phyloP scores from a whole-genome alignment of 345 rosid genomes.

The Toxicodendron radicans region DNA sequence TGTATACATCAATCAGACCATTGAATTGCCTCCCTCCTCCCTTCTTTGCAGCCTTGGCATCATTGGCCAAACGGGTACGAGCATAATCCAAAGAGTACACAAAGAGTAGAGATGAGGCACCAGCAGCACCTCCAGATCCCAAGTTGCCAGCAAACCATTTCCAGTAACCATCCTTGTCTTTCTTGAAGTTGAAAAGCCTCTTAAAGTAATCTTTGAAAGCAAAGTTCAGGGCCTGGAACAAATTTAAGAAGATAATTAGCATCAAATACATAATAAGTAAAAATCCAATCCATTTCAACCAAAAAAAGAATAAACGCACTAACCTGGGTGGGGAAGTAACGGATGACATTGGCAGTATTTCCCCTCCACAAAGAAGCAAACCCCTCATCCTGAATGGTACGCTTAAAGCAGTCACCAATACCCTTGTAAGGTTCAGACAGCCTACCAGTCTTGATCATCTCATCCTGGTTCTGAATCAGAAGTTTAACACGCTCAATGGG shows the following conservation, averaged over 20 bases:
- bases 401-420: conserved; percentile 65
- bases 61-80: conserved; percentile 88
- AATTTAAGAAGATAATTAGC: conserved; percentile 9
- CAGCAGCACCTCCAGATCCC: conserved; percentile 92
- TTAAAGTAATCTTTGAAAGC: conserved; percentile 92
- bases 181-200: conserved; percentile 87
- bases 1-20: conserved; percentile 77
- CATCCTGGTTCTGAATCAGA: conserved; percentile 87
- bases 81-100: conserved; percentile 90
- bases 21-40: conserved; percentile 93
- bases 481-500: conserved; percentile 91
- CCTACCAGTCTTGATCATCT: conserved; percentile 75
- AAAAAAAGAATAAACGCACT: background rate
- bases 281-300: too few relatives aligned
- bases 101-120: conserved; percentile 82
- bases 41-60: conserved; percentile 81
- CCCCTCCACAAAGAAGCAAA: conserved; percentile 76
- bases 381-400: conserved; percentile 72
- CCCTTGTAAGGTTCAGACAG: conserved; percentile 87
- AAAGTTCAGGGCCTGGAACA: conserved; percentile 76
- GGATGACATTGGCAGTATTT: conserved; percentile 85
- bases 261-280: background rate
- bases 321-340: conserved; percentile 94
- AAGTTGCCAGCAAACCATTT: conserved; percentile 92
- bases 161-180: conserved; percentile 91